These are phyloP conservation scores for Solidago caesia DNA, from an alignment of 129 eudicot species.

Conservation along the genomic window DNA sequence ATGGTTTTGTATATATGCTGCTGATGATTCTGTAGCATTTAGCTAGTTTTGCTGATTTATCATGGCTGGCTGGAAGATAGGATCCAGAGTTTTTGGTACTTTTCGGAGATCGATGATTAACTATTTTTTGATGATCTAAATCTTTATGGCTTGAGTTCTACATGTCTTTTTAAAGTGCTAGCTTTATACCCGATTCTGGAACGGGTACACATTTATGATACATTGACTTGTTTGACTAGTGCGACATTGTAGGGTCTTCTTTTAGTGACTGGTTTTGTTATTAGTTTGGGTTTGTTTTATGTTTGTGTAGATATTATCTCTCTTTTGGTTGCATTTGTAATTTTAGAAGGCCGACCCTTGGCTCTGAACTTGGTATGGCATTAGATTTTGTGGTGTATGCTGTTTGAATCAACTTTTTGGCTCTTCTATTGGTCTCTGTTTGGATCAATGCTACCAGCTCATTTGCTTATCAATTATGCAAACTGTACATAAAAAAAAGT, in stretches of 20 bases:
- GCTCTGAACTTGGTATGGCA: neutral
- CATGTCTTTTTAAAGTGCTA: neutral
- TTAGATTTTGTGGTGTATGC: too few relatives aligned
- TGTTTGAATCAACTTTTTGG: too few relatives aligned
- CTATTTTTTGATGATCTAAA: neutral
- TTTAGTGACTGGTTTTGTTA: slow-evolving; percentile 3
- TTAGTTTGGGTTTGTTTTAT: neutral
- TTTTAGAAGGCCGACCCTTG: neutral
- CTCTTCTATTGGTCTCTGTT: neutral
- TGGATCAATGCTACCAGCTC: neutral
- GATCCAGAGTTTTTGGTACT: slow-evolving; percentile 1
- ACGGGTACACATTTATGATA: neutral
- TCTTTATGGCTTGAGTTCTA: neutral
- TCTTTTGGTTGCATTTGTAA: neutral
- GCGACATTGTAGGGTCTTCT: neutral
- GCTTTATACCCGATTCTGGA: slow-evolving; percentile 2
- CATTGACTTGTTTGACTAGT: slow-evolving; percentile 2
- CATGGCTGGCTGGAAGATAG: slow-evolving; percentile 3
- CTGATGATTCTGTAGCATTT: neutral
- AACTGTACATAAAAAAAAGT: neutral
- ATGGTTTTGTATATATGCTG: slow-evolving; percentile 14
- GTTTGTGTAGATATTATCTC: neutral
- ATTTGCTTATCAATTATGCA: neutral
- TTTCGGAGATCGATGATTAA: neutral
- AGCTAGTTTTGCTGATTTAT: slow-evolving; percentile 15